Conservation (phyloP, 352 stramenopile genomes). For the Saprolegnia diclina region DNA sequence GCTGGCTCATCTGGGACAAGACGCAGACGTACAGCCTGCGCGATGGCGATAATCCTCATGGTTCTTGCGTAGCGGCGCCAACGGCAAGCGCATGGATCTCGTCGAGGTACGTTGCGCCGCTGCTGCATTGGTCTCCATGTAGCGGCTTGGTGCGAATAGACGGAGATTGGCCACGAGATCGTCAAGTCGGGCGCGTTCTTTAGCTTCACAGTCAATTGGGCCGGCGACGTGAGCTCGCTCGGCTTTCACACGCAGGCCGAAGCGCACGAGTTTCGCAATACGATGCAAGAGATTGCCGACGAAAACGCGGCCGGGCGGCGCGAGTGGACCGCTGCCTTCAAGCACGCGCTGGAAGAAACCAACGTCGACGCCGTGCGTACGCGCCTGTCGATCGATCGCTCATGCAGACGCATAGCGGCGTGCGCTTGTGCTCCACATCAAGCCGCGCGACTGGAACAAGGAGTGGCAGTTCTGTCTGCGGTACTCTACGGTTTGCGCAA, state of each 20-base stretch:
- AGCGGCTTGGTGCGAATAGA: background rate
- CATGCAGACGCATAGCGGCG: conserved; percentile 44
- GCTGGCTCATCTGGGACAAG: conserved; percentile 27
- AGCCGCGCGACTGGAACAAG: conserved; percentile 66
- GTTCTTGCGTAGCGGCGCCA: conserved; percentile 15
- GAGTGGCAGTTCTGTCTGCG: conserved; percentile 73
- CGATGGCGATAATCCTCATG: background rate
- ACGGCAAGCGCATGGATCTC: conserved; percentile 22
- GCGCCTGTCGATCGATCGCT: background rate
- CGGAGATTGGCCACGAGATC: conserved; percentile 14
- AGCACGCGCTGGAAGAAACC: conserved; percentile 35
- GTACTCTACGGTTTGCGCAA: background rate
- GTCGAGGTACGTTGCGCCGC: conserved; percentile 16
- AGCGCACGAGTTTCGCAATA: conserved; percentile 19
- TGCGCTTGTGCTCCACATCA: conserved; percentile 49
- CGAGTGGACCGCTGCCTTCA: conserved; percentile 57
- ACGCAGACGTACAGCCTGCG: conserved; percentile 7
- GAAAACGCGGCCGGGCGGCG: conserved; percentile 65
- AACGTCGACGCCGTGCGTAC: background rate
- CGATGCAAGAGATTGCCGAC: conserved; percentile 33
- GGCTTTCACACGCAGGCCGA: conserved; percentile 19
- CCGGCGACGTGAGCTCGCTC: conserved; percentile 9
- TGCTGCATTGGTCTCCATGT: background rate
- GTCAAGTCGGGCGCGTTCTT: conserved; percentile 13
- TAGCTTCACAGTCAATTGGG: conserved; percentile 21